Evolutionary conservation across 2,329 filamentous ascomycete species (phyloP), one percentile per base, ranked within the genome.

Genomic region (Sclerotinia subarctica): DNA sequence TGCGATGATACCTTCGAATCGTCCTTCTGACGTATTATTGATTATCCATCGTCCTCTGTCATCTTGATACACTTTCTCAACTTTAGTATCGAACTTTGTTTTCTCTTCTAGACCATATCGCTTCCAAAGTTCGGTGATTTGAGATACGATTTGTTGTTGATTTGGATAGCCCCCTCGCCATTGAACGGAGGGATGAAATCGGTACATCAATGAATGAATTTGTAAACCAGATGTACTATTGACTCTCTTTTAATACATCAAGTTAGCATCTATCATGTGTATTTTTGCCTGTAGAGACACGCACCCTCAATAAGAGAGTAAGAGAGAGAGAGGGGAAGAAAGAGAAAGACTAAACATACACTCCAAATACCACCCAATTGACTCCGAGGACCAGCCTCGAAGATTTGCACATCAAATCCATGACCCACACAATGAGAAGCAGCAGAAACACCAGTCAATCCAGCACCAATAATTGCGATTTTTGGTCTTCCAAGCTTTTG

Each of bases 131-230:
- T 88, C 79, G 24, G 83, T 83, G 15, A 95, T 88, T 76, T 94
- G 88, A 32, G 84, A 83, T 54, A 94, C 82, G 69, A 96, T 95
- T 78, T 94, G 87, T 71, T 89, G 81, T 62, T 91, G 88, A 70
- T 89, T 84, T 0, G 93, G 93, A 75, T 96, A 96, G n/a, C 91
- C 91, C 42, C 83, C 81, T 46, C 85, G 81, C 88, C 91, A 96
- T 70, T 85, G 83, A 1, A 96, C 86, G 0, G 90, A 90, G 0
- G 93, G 93, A 72, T 94, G 91, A 77, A 96, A 96, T 29, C 92
- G 86, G 78, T 94, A 96, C 92, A 95, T 95, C 68, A 94, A 78
- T 26, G 88, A 92, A 77, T 96, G 91, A 29, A 96, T 94, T 75
- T 95, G 92, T 0, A 96, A 84, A 21, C 90, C 87, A 0, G 91